Evolutionary conservation across 1,139 yeast genomes (phyloP), one percentile per base, ranked within the genome.

Genomic region (Suhomyces chickasaworum): DNA sequence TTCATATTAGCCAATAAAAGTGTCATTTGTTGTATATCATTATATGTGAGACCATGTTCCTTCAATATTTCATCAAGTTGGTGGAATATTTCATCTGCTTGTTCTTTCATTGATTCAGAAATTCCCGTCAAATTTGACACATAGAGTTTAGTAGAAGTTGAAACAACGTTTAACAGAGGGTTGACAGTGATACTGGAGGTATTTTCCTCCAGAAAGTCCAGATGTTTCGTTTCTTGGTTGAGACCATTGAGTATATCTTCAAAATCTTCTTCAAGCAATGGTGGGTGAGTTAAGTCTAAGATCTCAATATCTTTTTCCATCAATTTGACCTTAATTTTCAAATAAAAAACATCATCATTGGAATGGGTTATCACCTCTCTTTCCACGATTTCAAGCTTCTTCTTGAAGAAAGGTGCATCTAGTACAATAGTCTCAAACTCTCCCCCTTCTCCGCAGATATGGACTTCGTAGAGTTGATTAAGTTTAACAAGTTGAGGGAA

Each of bases 361-460:
- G 78, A 68, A 51, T 78, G 82, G 13, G 74, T 67, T 1, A 81
- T 69, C 1, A 79, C 64, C 25, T 69, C 63, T 25, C 69, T 61
- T 3, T 73, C 68, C 0, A 62, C 66, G 16, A 88, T 67, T 15
- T 68, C 71, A 40, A 91, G 64, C 48, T 68, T 72, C 42, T 81
- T 81, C 33, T 68, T 70, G 66, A 93, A 93, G 50, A 88, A 83
- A 0, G 96, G 95, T 2, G 95, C 88, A 64, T 93, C 97, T 25
- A 93, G 72, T 2, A 93, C 98, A 54, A 91, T 71, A 0, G 97
- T 86, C 62, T 93, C 99, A 63, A 90, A 93, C 64, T 93, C 99
- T 1, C 99, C 99, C 17, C 99, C 99, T 70, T 93, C 99, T 7
- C 99, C 99, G 69, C 99, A 93, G 0, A 93, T 82, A 63, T 93